Conservation (phyloP, 2,329 filamentous ascomycete species). For the Rachicladosporium sp. region DNA sequence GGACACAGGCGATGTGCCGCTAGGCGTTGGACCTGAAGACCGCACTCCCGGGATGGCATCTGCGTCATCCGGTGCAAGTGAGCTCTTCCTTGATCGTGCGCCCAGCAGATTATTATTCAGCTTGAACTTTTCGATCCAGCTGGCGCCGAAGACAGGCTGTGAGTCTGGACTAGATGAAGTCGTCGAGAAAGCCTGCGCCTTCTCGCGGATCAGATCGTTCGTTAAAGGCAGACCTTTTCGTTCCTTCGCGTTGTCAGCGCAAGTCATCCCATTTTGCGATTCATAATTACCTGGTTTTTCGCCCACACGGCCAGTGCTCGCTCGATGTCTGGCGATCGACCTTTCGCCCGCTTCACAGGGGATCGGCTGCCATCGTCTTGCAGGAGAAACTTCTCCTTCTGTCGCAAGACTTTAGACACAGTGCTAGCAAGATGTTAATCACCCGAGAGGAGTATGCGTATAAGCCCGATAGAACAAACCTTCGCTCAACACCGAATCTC, state of each 20-base stretch:
- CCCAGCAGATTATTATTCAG: constrained; percentile 60
- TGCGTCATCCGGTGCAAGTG: constrained; percentile 51
- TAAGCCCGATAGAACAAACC: constrained; percentile 44
- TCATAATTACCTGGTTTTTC: constrained; percentile 41
- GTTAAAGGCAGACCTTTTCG: constrained; percentile 61
- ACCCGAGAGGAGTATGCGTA: constrained; percentile 3
- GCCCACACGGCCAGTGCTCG: constrained; percentile 81
- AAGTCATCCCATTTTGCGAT: neutral
- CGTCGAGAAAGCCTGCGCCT: constrained; percentile 58
- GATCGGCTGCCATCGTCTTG: constrained; percentile 67
- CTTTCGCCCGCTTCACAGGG: constrained; percentile 69
- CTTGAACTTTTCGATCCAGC: constrained; percentile 93
- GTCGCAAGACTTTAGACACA: constrained; percentile 91
- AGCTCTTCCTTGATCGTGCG: constrained; percentile 42
- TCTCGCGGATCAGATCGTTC: constrained; percentile 73
- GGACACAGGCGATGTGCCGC: constrained; percentile 59
- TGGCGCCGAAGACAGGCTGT: constrained; percentile 58
- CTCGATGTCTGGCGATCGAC: constrained; percentile 83
- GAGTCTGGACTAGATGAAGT: constrained; percentile 60
- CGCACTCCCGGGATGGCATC: constrained; percentile 48
- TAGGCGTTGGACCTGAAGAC: constrained; percentile 50
- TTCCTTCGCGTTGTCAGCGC: constrained; percentile 37
- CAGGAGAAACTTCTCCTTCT: constrained; percentile 88
- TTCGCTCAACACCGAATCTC: constrained; percentile 92
- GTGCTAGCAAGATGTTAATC: constrained; percentile 48